phyloP scores from a whole-genome alignment of 768 basidiomycete species.

The Glaciozyma antarctica region DNA sequence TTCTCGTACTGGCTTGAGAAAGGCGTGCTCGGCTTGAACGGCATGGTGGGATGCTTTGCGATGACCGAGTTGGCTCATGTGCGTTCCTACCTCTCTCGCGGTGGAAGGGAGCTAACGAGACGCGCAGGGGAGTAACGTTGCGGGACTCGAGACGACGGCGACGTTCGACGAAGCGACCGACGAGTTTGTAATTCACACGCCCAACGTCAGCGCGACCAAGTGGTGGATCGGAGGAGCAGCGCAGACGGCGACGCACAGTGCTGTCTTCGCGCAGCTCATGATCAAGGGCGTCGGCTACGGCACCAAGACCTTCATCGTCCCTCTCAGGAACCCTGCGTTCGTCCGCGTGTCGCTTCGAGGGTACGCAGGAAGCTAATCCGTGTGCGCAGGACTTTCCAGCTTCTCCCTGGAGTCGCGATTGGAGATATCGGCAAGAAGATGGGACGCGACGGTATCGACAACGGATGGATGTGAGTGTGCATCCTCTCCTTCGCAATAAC shows the following conservation, averaged over 20 bases:
- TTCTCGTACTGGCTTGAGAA: conserved; percentile 43
- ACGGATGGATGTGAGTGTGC: conserved; percentile 28
- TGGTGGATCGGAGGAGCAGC: conserved; percentile 47
- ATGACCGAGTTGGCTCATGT: conserved; percentile 35
- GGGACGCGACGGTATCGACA: conserved; percentile 44
- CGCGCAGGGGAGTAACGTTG: conserved; percentile 43
- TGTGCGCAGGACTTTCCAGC: conserved; percentile 38
- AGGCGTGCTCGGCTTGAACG: conserved; percentile 43
- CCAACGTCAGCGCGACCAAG: conserved; percentile 43
- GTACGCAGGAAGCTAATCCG: neutral
- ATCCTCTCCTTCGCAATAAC: too few relatives aligned
- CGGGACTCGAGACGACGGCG: conserved; percentile 44
- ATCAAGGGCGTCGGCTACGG: conserved; percentile 43
- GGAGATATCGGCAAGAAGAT: conserved; percentile 46
- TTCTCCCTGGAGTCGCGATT: conserved; percentile 43
- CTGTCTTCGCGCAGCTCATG: conserved; percentile 44
- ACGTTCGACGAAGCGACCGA: conserved; percentile 42
- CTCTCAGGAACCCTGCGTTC: conserved; percentile 39
- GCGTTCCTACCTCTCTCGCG: neutral
- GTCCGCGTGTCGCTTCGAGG: neutral
- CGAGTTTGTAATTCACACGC: conserved; percentile 45
- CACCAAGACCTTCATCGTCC: conserved; percentile 44
- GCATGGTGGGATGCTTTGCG: conserved; percentile 42
- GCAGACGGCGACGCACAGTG: conserved; percentile 43
- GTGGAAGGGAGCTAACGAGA: neutral